Percentiles rank a stretch among this genome's conserved stretches.
phyloP scores from a whole-genome alignment of 495 filamentous ascomycete species.

The Pyrenopolyporus hunteri region DNA sequence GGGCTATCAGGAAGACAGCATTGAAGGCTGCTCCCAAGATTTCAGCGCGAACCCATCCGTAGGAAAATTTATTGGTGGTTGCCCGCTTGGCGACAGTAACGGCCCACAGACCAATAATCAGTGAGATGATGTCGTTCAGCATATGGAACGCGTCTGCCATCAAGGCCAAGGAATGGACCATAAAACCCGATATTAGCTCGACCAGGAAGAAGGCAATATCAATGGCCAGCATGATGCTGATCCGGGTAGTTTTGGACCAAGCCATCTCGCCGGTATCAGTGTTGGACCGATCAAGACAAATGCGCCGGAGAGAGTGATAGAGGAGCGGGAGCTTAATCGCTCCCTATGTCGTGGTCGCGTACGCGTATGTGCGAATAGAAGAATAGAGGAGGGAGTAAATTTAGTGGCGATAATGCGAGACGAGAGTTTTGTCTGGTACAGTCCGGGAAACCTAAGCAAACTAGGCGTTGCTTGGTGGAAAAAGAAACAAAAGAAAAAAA shows the following conservation, averaged over 20 bases:
- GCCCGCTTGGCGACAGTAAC: conserved; percentile 83
- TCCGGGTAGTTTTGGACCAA: conserved; percentile 90
- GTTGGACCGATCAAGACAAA: conserved; percentile 1
- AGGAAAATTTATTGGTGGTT: conserved; percentile 87
- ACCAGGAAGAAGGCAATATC: conserved; percentile 88
- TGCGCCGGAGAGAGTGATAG: background rate
- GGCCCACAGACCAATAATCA: conserved; percentile 93
- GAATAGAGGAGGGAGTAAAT: background rate
- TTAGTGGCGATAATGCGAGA: conserved; percentile 20
- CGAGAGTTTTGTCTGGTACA: background rate
- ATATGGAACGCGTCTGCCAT: conserved; percentile 98
- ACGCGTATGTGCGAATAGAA: background rate
- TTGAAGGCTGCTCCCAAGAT: conserved; percentile 95
- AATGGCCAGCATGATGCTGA: conserved; percentile 89
- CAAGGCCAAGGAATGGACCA: conserved; percentile 87
- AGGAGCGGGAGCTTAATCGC: conserved; percentile 1
- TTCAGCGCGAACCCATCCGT: conserved; percentile 99
- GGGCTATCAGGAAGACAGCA: conserved; percentile 93
- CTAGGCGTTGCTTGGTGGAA: conserved; percentile 2
- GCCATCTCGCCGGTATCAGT: conserved; percentile 63
- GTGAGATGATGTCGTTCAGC: conserved; percentile 96
- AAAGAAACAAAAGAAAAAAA: conserved; percentile 6
- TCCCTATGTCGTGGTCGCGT: background rate
- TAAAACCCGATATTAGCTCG: conserved; percentile 83
- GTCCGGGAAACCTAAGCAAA: background rate